Conservation (phyloP, 768 basidiomycete genomes). For the Boletales sp. region DNA sequence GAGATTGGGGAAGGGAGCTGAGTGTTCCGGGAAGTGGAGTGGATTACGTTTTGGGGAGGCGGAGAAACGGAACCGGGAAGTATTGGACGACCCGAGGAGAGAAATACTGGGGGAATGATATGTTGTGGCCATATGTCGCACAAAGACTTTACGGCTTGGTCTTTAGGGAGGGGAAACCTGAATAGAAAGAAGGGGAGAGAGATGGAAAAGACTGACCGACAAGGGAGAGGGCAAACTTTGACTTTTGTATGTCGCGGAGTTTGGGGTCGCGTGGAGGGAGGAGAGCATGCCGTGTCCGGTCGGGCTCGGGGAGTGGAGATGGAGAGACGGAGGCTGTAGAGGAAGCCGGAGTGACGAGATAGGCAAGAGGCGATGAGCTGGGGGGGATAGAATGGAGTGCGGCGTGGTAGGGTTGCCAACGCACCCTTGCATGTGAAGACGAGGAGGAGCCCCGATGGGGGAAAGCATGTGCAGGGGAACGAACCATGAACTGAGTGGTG, state of each 20-base stretch:
- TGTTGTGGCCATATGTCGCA: conserved; percentile 80
- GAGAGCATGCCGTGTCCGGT: conserved; percentile 27
- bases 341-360: conserved; percentile 57
- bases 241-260: conserved; percentile 49
- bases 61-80: not conserved
- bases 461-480: conserved; percentile 44
- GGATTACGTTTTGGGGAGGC: not conserved
- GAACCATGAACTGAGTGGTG: conserved; percentile 26
- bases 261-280: conserved; percentile 34
- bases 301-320: conserved; percentile 38
- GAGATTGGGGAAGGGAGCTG: conserved; percentile 55
- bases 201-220: conserved; percentile 53
- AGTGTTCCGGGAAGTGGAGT: conserved; percentile 26
- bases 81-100: conserved; percentile 33
- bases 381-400: conserved; percentile 37
- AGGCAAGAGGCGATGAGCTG: conserved; percentile 33
- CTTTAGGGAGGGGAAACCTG: conserved; percentile 34
- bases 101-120: conserved; percentile 62
- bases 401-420: conserved; percentile 78
- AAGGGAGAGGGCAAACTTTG: conserved; percentile 61
- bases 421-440: conserved; percentile 60
- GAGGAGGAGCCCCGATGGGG: conserved; percentile 68
- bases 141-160: conserved; percentile 75
- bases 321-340: conserved; percentile 48
- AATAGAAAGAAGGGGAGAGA: conserved; percentile 5